These are phyloP conservation scores for Trichoderma simmonsii DNA, from an alignment of 2,329 filamentous ascomycete genomes.

Conservation along the genomic window DNA sequence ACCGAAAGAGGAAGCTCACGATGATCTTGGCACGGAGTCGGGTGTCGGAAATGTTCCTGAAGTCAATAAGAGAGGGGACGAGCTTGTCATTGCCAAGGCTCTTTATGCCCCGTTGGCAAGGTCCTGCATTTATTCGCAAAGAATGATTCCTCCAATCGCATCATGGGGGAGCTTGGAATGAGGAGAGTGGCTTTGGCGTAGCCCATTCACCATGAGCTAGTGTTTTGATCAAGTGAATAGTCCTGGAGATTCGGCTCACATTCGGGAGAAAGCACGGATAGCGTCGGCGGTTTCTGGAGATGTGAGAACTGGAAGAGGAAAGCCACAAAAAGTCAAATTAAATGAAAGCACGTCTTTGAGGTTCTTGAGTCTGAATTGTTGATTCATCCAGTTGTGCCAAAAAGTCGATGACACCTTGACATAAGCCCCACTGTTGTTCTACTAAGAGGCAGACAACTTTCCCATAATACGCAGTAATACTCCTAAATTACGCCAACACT, in stretches of 20 bases:
- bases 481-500: not conserved
- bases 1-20: slow-evolving; percentile 8
- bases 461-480: not conserved
- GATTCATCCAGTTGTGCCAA: not conserved
- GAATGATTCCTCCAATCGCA: slow-evolving; percentile 13
- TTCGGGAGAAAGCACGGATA: not conserved
- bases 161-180: not conserved
- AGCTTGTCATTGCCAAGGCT: not conserved
- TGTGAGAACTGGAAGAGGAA: not conserved
- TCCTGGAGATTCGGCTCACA: not conserved
- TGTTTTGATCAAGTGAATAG: not conserved
- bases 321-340: not conserved
- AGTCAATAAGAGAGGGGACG: not conserved
- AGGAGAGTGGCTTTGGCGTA: not conserved
- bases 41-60: not conserved
- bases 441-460: not conserved
- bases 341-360: not conserved
- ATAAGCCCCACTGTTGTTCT: not conserved
- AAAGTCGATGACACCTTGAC: not conserved
- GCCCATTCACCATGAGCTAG: not conserved
- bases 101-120: not conserved
- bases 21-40: slow-evolving; percentile 5
- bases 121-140: not conserved
- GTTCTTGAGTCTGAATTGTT: not conserved
- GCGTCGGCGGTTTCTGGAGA: not conserved